phyloP scores from a whole-genome alignment of 2,329 filamentous ascomycete genomes.

The Diaporthe longicolla region DNA sequence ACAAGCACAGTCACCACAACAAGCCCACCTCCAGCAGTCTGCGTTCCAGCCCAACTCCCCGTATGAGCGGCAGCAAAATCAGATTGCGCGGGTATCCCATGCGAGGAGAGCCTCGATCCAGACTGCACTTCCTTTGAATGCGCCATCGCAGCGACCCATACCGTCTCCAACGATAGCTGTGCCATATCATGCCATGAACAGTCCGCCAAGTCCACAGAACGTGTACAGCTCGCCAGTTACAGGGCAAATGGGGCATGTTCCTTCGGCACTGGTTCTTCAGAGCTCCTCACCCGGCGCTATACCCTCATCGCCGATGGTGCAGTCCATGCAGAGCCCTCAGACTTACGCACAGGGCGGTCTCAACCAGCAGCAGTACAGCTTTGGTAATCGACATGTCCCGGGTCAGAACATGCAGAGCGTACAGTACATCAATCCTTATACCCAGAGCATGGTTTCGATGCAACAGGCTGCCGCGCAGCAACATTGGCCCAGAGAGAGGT shows the following conservation, averaged over 20 bases:
- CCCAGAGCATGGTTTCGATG: background rate
- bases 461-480: slow-evolving; percentile 17
- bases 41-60: slow-evolving; percentile 4
- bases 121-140: background rate
- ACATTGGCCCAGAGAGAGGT: background rate
- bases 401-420: slow-evolving; percentile 19
- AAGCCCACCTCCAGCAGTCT: background rate
- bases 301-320: slow-evolving; percentile 11
- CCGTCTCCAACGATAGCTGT: slow-evolving; percentile 4
- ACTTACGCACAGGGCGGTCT: slow-evolving; percentile 4
- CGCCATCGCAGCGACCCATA: slow-evolving; percentile 16
- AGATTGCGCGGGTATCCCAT: background rate
- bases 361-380: slow-evolving; percentile 22
- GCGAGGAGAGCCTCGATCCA: slow-evolving; percentile 16
- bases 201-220: background rate
- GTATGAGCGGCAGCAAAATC: slow-evolving; percentile 35
- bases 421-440: slow-evolving; percentile 11
- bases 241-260: background rate
- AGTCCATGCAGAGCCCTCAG: slow-evolving; percentile 27
- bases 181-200: slow-evolving; percentile 6
- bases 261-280: slow-evolving; percentile 8
- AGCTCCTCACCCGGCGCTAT: slow-evolving; percentile 4
- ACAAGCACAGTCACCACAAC: slow-evolving; percentile 36
- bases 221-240: background rate
- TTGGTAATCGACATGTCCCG: background rate